A percentile compares a stretch with the other conserved stretches of the same genome.
These are phyloP conservation scores for Sclerotinia trifoliorum DNA, from an alignment of 2,329 filamentous ascomycete species.

Conservation along the genomic window DNA sequence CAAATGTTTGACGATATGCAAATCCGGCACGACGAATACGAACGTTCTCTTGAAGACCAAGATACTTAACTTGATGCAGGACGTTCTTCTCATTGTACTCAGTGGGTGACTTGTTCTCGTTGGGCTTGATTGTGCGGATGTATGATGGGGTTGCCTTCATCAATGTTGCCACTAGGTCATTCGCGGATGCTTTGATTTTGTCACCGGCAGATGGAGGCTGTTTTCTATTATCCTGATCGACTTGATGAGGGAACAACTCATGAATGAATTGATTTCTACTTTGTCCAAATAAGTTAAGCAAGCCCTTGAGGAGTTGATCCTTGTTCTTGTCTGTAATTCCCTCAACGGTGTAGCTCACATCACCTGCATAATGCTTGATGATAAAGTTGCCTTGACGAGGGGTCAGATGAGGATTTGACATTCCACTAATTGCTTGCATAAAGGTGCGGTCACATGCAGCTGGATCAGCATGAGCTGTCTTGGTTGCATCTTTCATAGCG, in stretches of 20 bases:
- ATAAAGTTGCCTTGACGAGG: conserved; percentile 94
- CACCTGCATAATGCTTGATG: conserved; percentile 97
- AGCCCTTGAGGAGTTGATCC: conserved; percentile 90
- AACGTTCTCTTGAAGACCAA: conserved; percentile 98
- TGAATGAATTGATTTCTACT: conserved; percentile 87
- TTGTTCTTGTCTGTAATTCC: conserved; percentile 99
- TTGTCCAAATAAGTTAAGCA: conserved; percentile 80
- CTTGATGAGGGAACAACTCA: conserved; percentile 83
- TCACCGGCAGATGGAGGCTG: conserved; percentile 93
- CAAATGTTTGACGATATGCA: conserved; percentile 93
- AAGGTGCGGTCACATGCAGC: conserved; percentile 94
- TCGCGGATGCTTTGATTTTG: conserved; percentile 92
- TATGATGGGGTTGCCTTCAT: conserved; percentile 98
- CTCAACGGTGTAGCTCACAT: conserved; percentile 90
- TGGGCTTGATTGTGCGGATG: conserved; percentile 98
- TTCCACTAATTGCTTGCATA: conserved; percentile 85
- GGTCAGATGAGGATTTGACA: conserved; percentile 88
- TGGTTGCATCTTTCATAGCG: conserved; percentile 94
- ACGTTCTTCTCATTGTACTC: conserved; percentile 94
- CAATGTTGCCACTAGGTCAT: conserved; percentile 88
- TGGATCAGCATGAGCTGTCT: conserved; percentile 95
- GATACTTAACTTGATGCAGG: conserved; percentile 96
- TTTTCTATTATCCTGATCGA: conserved; percentile 93
- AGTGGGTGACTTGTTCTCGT: conserved; percentile 94
- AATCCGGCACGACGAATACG: conserved; percentile 95